A percentile compares a stretch with the other conserved stretches of the same genome.
These are phyloP conservation scores for Sugiyamaella chiloensis DNA, from an alignment of 805 yeast genomes.

Conservation along the genomic window DNA sequence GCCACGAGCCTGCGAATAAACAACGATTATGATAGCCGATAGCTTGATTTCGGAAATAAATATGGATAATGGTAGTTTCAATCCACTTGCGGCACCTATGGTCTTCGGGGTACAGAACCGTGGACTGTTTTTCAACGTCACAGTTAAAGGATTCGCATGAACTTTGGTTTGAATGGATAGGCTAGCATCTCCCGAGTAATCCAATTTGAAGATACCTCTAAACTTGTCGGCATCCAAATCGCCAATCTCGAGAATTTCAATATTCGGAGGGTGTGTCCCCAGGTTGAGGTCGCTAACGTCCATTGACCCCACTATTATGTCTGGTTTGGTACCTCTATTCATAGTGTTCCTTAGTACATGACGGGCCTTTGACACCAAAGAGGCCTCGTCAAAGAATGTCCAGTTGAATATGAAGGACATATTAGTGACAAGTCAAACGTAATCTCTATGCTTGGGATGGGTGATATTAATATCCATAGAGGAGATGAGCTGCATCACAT, in stretches of 20 bases:
- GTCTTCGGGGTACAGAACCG: constrained; percentile 27
- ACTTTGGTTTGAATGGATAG: constrained; percentile 68
- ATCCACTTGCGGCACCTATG: constrained; percentile 24
- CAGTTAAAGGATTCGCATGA: constrained; percentile 64
- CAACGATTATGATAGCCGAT: constrained; percentile 29
- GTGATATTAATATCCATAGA: neutral
- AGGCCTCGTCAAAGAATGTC: constrained; percentile 65
- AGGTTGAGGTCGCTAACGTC: constrained; percentile 62
- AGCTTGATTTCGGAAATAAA: constrained; percentile 23
- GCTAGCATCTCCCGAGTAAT: constrained; percentile 71
- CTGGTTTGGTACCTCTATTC: constrained; percentile 32
- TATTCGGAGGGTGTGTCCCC: constrained; percentile 69
- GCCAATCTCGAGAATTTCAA: constrained; percentile 75
- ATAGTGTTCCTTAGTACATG: constrained; percentile 31
- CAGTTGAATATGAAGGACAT: constrained; percentile 64
- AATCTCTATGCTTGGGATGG: neutral
- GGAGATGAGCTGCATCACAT: neutral
- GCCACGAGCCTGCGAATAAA: constrained; percentile 30
- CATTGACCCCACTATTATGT: constrained; percentile 41
- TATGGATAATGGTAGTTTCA: constrained; percentile 32
- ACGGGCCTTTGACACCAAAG: constrained; percentile 58
- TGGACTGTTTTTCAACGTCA: constrained; percentile 33
- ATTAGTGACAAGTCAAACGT: too few species aligned
- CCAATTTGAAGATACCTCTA: constrained; percentile 61
- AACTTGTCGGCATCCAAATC: constrained; percentile 62